Percentiles rank a stretch among this genome's conserved stretches.
Conservation (phyloP, 192 early-diverging fungal species). For the Backusella macrospora region DNA sequence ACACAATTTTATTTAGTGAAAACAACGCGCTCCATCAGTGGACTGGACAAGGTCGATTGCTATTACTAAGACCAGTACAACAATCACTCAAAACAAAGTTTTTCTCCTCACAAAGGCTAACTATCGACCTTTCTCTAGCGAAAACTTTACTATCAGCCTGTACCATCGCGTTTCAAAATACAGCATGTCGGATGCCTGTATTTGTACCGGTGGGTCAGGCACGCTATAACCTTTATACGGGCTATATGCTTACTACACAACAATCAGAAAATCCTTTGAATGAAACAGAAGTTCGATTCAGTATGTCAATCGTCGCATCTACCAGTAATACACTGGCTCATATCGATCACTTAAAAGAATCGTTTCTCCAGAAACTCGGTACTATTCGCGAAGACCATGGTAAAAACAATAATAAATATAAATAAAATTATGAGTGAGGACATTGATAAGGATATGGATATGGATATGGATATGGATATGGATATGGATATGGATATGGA, state of each 20-base stretch:
- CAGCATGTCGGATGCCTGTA: constrained; percentile 50
- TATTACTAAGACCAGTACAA: constrained; percentile 47
- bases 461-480: not conserved
- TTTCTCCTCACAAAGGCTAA: constrained; percentile 37
- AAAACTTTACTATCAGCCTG: constrained; percentile 68
- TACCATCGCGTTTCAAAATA: constrained; percentile 68
- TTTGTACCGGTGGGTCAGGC: constrained; percentile 31
- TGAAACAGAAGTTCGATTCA: constrained; percentile 45
- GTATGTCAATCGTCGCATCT: constrained; percentile 41
- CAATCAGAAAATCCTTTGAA: not conserved
- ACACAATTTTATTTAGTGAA: constrained; percentile 45
- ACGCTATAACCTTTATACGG: constrained; percentile 20
- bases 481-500: not conserved
- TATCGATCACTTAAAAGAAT: constrained; percentile 40
- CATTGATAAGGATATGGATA: not conserved
- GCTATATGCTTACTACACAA: constrained; percentile 27
- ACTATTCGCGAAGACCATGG: constrained; percentile 37
- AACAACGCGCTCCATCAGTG: constrained; percentile 70
- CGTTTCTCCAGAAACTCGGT: constrained; percentile 44
- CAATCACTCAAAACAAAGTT: constrained; percentile 28
- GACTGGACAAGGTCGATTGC: constrained; percentile 59
- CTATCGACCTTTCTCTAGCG: constrained; percentile 60
- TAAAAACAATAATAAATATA: not conserved
- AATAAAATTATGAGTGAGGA: not conserved
- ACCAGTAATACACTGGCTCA: constrained; percentile 36